Evolutionary conservation across 2,329 filamentous ascomycete species (phyloP).

Genomic region (Cladorrhinum sp.): DNA sequence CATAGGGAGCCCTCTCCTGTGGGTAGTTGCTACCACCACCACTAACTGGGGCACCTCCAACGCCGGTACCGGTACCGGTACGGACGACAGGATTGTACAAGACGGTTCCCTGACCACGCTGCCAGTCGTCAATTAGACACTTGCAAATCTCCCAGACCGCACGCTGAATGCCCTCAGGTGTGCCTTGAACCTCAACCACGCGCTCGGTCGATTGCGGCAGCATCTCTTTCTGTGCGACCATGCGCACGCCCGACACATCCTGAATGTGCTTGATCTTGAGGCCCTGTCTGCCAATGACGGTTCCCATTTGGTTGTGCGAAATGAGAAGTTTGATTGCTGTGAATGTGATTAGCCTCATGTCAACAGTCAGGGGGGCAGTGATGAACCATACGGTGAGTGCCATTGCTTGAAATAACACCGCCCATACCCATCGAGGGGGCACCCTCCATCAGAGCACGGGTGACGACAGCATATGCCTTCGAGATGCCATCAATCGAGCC

Average conservation of each 20-base stretch:
- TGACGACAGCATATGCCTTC: conserved; percentile 89
- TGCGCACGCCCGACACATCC: conserved; percentile 91
- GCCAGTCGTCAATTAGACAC: conserved; percentile 96
- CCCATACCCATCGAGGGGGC: conserved; percentile 96
- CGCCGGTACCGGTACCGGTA: conserved; percentile 64
- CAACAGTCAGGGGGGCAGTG: background rate
- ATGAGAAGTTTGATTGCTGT: conserved; percentile 95
- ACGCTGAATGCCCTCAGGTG: conserved; percentile 90
- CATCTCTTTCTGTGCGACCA: conserved; percentile 99
- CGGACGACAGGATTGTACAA: conserved; percentile 96
- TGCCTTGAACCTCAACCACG: conserved; percentile 94
- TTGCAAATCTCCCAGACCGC: conserved; percentile 99
- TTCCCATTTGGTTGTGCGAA: conserved; percentile 99
- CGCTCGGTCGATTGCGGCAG: conserved; percentile 97
- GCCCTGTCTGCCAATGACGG: conserved; percentile 93
- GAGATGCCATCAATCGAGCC: conserved; percentile 85
- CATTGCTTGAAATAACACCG: conserved; percentile 78
- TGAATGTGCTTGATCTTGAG: conserved; percentile 99
- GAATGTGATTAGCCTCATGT: conserved; percentile 27
- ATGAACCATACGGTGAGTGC: conserved; percentile 80
- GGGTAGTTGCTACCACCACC: conserved; percentile 44
- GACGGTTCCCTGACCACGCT: conserved; percentile 93
- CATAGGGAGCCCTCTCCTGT: conserved; percentile 54
- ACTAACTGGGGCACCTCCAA: conserved; percentile 48
- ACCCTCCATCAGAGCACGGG: conserved; percentile 85